A percentile compares a stretch with the other conserved stretches of the same genome.
Evolutionary conservation across 2,329 filamentous ascomycete species (phyloP).

Genomic region (Parafenestella ontariensis): DNA sequence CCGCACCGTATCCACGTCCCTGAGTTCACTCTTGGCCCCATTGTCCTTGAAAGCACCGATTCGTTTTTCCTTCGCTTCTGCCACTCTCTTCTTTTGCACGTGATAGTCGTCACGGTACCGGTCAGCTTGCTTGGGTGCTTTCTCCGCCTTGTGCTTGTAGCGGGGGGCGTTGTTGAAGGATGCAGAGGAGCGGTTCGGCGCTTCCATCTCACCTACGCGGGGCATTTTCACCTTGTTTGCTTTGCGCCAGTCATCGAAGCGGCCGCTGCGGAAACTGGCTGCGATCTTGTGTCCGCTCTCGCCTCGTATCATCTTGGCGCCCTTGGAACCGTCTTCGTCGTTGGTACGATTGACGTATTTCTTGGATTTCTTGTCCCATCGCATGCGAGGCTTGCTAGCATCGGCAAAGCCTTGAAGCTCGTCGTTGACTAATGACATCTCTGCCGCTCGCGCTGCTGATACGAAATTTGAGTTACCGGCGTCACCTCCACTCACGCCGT

Average conservation of each 20-base stretch:
- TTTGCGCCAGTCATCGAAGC: slow-evolving; percentile 92
- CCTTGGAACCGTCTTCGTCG: slow-evolving; percentile 89
- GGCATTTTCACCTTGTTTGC: slow-evolving; percentile 83
- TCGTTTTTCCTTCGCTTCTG: slow-evolving; percentile 84
- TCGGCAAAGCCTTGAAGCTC: slow-evolving; percentile 83
- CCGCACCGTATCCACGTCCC: slow-evolving; percentile 81
- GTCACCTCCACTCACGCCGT: slow-evolving; percentile 85
- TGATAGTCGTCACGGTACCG: slow-evolving; percentile 91
- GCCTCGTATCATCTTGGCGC: slow-evolving; percentile 76
- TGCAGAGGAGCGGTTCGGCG: slow-evolving; percentile 32
- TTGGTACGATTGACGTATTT: slow-evolving; percentile 93
- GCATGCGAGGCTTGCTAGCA: slow-evolving; percentile 76
- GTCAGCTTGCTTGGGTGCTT: slow-evolving; percentile 91
- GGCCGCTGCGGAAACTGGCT: slow-evolving; percentile 88
- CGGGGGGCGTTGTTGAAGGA: slow-evolving; percentile 55
- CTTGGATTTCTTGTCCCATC: slow-evolving; percentile 96
- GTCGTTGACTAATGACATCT: slow-evolving; percentile 93
- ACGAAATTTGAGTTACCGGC: slow-evolving; percentile 74
- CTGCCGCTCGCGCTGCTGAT: slow-evolving; percentile 81
- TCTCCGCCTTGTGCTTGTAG: slow-evolving; percentile 86
- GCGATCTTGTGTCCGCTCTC: slow-evolving; percentile 97
- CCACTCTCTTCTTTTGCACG: slow-evolving; percentile 86
- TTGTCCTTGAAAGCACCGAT: slow-evolving; percentile 77
- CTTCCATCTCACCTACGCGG: slow-evolving; percentile 81
- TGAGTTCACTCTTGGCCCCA: slow-evolving; percentile 77